Base-by-base conservation (phyloP, 352 stramenopile species). In the Phytopythium montanum region DNA sequence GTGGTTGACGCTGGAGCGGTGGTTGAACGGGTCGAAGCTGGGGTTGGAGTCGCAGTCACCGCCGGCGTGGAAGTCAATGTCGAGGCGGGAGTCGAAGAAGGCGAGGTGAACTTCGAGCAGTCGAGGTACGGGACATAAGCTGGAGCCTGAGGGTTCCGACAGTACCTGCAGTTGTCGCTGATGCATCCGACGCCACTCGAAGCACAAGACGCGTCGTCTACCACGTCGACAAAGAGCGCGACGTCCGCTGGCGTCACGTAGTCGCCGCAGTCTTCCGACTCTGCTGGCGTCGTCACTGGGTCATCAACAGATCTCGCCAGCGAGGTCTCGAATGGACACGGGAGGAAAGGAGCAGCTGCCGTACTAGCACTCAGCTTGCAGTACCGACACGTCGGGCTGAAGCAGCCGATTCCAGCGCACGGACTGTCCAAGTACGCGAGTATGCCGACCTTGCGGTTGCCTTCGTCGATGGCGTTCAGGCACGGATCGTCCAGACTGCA, bases 401-500 rank as follows among this genome's bases (percentile, higher is more conserved):
- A 78, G 61, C 70, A 78, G 3, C 67, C 70, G 14, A 73, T 60
- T 8, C 70, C 70, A 14, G 61, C 41, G 60, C 70, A 78, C 1
- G 60, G 55, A 7, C 38, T 50, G 41, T 75, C 49, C 0, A 28
- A 48, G 50, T 72, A 78, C 36, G 70, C 70, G 5, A 78, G 42
- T 12, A 78, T 65, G 21, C 70, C 70, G 54, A 59, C 54, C 21
- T 69, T 58, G 21, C 54, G 61, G 54, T 78, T 78, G 28, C 64
- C 66, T 38, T 64, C 63, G 45, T 78, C 70, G 14, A 78, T 70
- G 0, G 51, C 36, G 18, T 74, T 51, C 25, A 78, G 59, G 29
- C 69, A 76, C 45, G 68, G 65, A 29, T 80, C 71, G 28, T 65
- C 45, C 21, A 80, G 54, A 1, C 59, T 38, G 62, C 71, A 80